Evolutionary conservation across 768 basidiomycete species (phyloP), one percentile per base, ranked within the genome.

Genomic region (Lactifluus subvellereus): DNA sequence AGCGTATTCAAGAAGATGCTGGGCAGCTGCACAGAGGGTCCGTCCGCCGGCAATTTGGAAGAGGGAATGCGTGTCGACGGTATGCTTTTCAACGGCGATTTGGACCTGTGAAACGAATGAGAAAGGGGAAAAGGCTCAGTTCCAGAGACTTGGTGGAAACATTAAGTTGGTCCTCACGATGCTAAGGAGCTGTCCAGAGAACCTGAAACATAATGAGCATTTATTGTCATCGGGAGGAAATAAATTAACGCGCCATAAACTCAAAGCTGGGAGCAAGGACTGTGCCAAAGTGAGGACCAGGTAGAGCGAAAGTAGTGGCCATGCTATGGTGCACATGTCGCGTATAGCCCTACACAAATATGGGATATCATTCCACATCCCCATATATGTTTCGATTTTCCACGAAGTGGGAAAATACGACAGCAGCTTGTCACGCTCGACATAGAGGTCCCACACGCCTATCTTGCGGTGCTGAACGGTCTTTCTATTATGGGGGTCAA

Each of bases 391-490:
- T 69, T 86, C 80, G 7, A 84, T 68, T 47, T 73, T 75, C 73
- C 6, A 79, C 76, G 14, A 84, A 77, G 48, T 80, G 57, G 22
- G 75, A 70, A 35, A 68, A 71, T 40, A 62, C 40, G 27, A 62
- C 22, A 82, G 66, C 48, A 76, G 72, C 38, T 79, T 71, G 32
- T 74, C 72, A 30, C 74, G 75, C 67, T 89, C 82, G 68, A 88
- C 81, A 71, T 90, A 91, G 50, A 89, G 73, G 69, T 90, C 87
- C 89, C 89, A 91, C 42, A 89, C 83, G 53, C 89, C 89, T 37
- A 89, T 59, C 35, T 76, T 78, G 6, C 80, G 83, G 67, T 88
- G 86, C 60, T 83, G 82, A 65, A 90, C 35, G 32, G 37, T 33
- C 20, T 57, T 57, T 18, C 45, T 32, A 4, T 60, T 9, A n/a